phyloP scores from a whole-genome alignment of 2,329 filamentous ascomycete species.

The Cladophialophora carrionii region DNA sequence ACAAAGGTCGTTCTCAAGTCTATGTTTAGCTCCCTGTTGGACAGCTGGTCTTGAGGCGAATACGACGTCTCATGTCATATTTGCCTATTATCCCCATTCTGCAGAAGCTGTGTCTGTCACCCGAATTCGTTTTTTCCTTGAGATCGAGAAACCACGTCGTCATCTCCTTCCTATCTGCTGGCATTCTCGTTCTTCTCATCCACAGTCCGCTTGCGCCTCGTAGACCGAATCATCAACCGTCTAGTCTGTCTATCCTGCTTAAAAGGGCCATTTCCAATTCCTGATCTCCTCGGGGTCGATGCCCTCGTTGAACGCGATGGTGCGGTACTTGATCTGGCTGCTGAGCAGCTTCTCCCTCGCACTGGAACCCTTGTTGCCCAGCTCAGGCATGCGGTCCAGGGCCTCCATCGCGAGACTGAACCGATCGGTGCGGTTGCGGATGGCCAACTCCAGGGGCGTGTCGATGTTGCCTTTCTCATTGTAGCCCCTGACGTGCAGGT shows the following conservation, averaged over 20 bases:
- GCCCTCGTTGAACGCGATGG: conserved; percentile 69
- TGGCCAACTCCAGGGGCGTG: conserved; percentile 76
- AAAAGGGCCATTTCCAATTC: conserved; percentile 67
- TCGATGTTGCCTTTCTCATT: conserved; percentile 84
- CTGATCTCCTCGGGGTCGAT: conserved; percentile 69
- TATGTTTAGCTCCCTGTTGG: too few relatives aligned
- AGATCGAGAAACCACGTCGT: neutral
- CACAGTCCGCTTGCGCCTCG: neutral
- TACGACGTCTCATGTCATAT: neutral
- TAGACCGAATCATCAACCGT: neutral
- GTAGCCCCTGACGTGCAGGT: conserved; percentile 77
- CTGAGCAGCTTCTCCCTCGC: conserved; percentile 68
- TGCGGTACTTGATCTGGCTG: conserved; percentile 65
- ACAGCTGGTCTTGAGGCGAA: too few relatives aligned
- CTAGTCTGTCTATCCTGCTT: neutral
- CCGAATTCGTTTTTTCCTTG: neutral
- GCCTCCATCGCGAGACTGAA: conserved; percentile 77
- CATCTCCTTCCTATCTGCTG: neutral
- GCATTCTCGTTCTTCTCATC: neutral
- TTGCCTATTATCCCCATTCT: neutral
- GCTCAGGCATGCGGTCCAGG: conserved; percentile 66
- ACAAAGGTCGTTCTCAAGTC: too few relatives aligned
- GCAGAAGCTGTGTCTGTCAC: neutral
- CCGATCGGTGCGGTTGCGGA: conserved; percentile 75
- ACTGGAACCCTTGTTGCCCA: conserved; percentile 66